These are phyloP conservation scores for Ophiosphaerella narmari DNA, from an alignment of 2,329 filamentous ascomycete species.

Conservation along the genomic window DNA sequence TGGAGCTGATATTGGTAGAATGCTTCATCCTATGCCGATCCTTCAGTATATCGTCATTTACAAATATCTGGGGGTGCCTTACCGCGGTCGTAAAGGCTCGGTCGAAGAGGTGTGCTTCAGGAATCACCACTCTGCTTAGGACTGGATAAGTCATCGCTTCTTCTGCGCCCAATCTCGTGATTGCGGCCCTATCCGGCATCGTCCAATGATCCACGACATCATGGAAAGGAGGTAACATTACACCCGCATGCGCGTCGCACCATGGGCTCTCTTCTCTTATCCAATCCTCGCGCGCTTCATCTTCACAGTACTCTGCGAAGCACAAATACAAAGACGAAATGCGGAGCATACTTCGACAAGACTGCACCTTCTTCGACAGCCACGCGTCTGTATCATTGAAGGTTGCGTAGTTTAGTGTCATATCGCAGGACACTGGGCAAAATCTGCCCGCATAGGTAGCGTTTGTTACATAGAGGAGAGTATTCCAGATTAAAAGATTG, in stretches of 20 bases:
- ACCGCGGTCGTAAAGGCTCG: constrained; percentile 38
- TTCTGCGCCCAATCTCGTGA: constrained; percentile 25
- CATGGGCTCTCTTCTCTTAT: constrained; percentile 21
- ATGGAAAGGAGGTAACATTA: constrained; percentile 30
- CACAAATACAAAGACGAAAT: constrained; percentile 38
- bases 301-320: constrained; percentile 28
- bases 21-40: constrained; percentile 27
- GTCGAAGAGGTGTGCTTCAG: constrained; percentile 25
- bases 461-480: constrained; percentile 10
- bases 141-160: constrained; percentile 23
- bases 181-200: constrained; percentile 14
- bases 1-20: constrained; percentile 36
- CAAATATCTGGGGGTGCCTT: neutral
- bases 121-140: constrained; percentile 24
- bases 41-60: neutral
- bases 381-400: constrained; percentile 39
- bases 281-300: constrained; percentile 21
- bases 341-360: constrained; percentile 32
- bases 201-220: constrained; percentile 30
- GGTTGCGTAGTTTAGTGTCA: constrained; percentile 32
- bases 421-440: constrained; percentile 38
- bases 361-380: constrained; percentile 30
- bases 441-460: constrained; percentile 25
- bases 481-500: constrained; percentile 8
- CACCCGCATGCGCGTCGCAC: constrained; percentile 28